phyloP scores from a whole-genome alignment of 2,329 filamentous ascomycete species.

The Ambrosiella xylebori region DNA sequence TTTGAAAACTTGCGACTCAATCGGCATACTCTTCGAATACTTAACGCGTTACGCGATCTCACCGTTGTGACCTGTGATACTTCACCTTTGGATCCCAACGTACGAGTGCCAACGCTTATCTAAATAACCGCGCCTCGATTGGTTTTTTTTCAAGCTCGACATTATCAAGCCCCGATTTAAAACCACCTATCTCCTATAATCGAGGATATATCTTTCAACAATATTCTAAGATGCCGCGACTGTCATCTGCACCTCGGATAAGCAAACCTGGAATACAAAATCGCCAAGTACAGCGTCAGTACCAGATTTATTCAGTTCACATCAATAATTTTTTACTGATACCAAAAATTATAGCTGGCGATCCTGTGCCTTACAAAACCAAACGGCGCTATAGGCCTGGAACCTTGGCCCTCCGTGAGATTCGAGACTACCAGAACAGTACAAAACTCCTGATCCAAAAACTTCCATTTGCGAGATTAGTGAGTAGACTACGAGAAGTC shows the following conservation, averaged over 20 bases:
- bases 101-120: too few species aligned
- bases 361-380: constrained; percentile 47
- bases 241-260: constrained; percentile 1
- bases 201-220: too few species aligned
- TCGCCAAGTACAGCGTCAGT: constrained; percentile 8
- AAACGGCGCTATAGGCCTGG: constrained; percentile 56
- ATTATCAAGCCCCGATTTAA: too few species aligned
- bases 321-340: background rate
- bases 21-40: too few species aligned
- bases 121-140: too few species aligned
- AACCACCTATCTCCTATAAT: too few species aligned
- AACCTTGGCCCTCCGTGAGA: constrained; percentile 79
- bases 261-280: constrained; percentile 6
- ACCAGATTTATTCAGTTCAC: background rate
- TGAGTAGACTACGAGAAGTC: constrained; percentile 19
- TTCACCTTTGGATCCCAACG: too few species aligned
- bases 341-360: constrained; percentile 39
- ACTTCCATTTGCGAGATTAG: constrained; percentile 63
- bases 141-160: too few species aligned
- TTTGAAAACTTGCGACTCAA: too few species aligned
- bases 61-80: too few species aligned
- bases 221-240: constrained; percentile 5
- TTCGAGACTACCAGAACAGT: constrained; percentile 73
- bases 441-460: constrained; percentile 75
- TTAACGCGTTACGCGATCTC: too few species aligned